These are phyloP conservation scores for Fraxinus americana DNA, from an alignment of 257 asterid genomes.

Conservation along the genomic window DNA sequence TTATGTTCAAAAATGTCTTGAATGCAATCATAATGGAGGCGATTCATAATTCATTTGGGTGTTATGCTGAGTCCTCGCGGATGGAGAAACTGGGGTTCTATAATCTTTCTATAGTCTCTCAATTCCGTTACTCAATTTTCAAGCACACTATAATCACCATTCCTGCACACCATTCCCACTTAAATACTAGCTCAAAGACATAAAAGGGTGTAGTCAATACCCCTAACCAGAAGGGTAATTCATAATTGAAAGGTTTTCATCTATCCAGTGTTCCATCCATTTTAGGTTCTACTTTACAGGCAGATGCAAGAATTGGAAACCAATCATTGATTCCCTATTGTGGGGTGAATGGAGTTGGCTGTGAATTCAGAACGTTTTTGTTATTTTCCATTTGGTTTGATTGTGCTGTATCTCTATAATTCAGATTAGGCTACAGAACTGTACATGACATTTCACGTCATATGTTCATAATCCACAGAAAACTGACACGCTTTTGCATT, in stretches of 20 bases:
- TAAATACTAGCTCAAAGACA: too few relatives aligned
- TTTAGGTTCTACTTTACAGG: background rate
- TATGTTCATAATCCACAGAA: too few relatives aligned
- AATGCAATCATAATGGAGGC: background rate
- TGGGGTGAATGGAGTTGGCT: background rate
- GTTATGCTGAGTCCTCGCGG: too few relatives aligned
- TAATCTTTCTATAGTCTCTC: too few relatives aligned
- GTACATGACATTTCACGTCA: too few relatives aligned
- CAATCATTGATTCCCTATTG: background rate
- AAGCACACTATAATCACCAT: too few relatives aligned
- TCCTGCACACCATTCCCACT: too few relatives aligned
- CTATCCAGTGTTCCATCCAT: background rate
- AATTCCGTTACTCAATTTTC: too few relatives aligned
- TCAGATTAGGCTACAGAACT: background rate
- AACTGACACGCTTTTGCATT: too few relatives aligned
- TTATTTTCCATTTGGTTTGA: background rate
- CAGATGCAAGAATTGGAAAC: background rate
- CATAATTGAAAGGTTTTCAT: background rate
- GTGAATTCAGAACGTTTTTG: background rate
- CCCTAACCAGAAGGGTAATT: too few relatives aligned
- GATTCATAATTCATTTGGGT: background rate
- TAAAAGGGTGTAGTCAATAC: too few relatives aligned
- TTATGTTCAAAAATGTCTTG: background rate
- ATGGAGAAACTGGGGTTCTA: too few relatives aligned
- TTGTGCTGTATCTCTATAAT: background rate